These are phyloP conservation scores for Chaetomium olivaceum DNA, from an alignment of 2,329 filamentous ascomycete species.

Conservation along the genomic window DNA sequence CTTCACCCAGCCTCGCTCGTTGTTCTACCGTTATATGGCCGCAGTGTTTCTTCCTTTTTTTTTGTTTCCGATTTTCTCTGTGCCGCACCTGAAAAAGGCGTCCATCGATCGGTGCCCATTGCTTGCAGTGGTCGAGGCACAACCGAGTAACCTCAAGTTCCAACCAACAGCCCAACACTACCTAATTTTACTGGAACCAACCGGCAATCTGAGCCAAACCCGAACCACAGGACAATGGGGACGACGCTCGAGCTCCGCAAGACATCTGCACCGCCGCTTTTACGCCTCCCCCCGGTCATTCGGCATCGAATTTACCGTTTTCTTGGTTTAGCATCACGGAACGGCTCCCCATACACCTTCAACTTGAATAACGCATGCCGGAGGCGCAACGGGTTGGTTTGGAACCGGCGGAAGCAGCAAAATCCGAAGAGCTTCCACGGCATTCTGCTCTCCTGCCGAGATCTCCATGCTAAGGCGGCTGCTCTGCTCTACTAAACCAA, in stretches of 20 bases:
- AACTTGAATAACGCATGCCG: too few relatives aligned
- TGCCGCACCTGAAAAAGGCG: too few relatives aligned
- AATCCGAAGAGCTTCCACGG: neutral
- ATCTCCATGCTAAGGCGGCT: neutral
- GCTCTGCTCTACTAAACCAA: slow-evolving; percentile 1
- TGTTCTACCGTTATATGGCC: too few relatives aligned
- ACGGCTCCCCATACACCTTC: neutral
- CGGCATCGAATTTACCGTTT: neutral
- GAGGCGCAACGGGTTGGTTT: too few relatives aligned
- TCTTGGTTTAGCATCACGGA: neutral
- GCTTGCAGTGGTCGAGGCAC: neutral
- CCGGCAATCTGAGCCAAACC: neutral
- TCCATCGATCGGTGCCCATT: too few relatives aligned
- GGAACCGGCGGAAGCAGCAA: too few relatives aligned
- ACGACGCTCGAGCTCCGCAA: neutral
- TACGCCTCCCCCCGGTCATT: neutral
- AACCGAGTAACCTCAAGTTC: too few relatives aligned
- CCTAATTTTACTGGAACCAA: too few relatives aligned
- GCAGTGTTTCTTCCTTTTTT: too few relatives aligned
- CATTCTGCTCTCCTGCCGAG: neutral
- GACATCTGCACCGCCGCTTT: neutral
- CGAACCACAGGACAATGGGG: neutral
- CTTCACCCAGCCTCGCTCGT: too few relatives aligned
- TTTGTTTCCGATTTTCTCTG: too few relatives aligned
- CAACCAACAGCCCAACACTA: too few relatives aligned